Percentiles rank a stretch among this genome's conserved stretches.
phyloP scores from a whole-genome alignment of 2,329 filamentous ascomycete genomes.

The Penicillium sp. region DNA sequence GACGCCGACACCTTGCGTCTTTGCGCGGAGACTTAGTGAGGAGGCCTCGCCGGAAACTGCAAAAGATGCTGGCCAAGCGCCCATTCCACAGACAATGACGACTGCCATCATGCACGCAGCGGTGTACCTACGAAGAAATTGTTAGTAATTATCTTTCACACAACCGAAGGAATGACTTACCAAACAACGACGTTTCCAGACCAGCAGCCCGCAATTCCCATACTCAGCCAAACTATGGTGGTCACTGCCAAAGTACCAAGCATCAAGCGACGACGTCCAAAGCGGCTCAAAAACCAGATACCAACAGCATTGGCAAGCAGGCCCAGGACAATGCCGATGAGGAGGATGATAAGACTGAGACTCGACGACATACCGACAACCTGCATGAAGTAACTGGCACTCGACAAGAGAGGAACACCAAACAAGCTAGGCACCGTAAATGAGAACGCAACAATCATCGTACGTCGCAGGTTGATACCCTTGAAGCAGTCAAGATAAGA shows the following conservation, averaged over 20 bases:
- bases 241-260: slow-evolving; percentile 26
- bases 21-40: slow-evolving; percentile 38
- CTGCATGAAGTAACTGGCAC: slow-evolving; percentile 44
- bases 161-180: slow-evolving; percentile 20
- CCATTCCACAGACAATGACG: slow-evolving; percentile 40
- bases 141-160: not conserved
- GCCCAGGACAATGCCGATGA: slow-evolving; percentile 49
- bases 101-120: slow-evolving; percentile 47
- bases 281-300: slow-evolving; percentile 45
- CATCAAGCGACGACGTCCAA: slow-evolving; percentile 43
- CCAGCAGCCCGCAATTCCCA: slow-evolving; percentile 52
- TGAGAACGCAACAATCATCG: slow-evolving; percentile 39
- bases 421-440: slow-evolving; percentile 48
- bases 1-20: slow-evolving; percentile 43
- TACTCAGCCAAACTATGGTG: slow-evolving; percentile 43
- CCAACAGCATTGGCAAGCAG: slow-evolving; percentile 46
- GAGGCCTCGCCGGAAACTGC: slow-evolving; percentile 37
- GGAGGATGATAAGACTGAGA: slow-evolving; percentile 44
- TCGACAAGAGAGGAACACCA: slow-evolving; percentile 47
- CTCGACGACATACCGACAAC: slow-evolving; percentile 32
- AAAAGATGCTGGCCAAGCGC: slow-evolving; percentile 39
- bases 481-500: slow-evolving; percentile 30
- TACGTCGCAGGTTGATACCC: slow-evolving; percentile 28
- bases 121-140: slow-evolving; percentile 35
- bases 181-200: slow-evolving; percentile 40